Base-by-base conservation (phyloP, 306 rosid genomes). In the Spatholobus suberectus region DNA sequence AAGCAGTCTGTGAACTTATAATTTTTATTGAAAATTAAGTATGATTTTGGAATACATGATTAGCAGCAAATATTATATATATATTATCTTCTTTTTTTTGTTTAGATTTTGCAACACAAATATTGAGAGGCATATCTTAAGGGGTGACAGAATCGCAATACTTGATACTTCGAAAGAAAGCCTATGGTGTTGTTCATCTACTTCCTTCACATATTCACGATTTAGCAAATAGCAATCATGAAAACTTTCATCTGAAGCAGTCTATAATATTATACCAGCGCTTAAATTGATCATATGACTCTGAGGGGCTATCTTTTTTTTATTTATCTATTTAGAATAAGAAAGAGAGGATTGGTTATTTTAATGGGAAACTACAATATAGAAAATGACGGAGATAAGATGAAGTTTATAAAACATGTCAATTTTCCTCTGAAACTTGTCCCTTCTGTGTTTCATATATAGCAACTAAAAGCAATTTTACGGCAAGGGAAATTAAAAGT, bases 161-260 rank as follows among this genome's bases (percentile, higher is more conserved):
- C n/a, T n/a, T n/a, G n/a, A 71, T 76, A 17, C 83, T 71, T 81
- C 18, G 44, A 82, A 72, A 18, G 54, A 26, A 85, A 85, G 77
- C n/a, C 23, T 62, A 27, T 72, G 73, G 73, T 73, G 75, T 21
- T 75, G 37, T 58, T 63, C 12, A 49, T 46, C 12, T 70, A 46
- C 20, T 27, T 70, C 59, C n/a, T 63, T 72, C 54, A 26, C 67
- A 41, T 26, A 41, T 72, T 77, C 81, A 85, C 21, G 14, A 24
- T 46, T 1, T 20, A n/a, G n/a, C n/a, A n/a, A n/a, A 13, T 44
- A 26, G 84, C 65, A 67, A 82, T 82, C 47, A 86, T 86, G 37
- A 73, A 47, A 46, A 68, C 84, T 86, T 86, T 32, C 32, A 67
- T 57, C 71, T 78, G 41, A 86, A 78, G 86, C 47, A 55, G 63